Conservation (phyloP, 352 stramenopile genomes). For the Pythium aphanidermatum region DNA sequence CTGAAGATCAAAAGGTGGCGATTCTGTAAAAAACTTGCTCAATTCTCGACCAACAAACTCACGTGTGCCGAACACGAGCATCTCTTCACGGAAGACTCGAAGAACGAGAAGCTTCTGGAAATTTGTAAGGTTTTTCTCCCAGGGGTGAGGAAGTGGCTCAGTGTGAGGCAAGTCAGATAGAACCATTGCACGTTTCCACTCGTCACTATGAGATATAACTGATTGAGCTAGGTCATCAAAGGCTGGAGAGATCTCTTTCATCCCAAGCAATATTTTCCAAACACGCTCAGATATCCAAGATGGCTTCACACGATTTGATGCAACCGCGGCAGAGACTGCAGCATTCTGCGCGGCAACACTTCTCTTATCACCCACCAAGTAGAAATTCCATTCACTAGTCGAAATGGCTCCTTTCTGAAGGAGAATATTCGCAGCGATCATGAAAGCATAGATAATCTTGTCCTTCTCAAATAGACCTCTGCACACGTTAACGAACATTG, state of each 20-base stretch:
- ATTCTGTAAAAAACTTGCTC: slow-evolving; percentile 84
- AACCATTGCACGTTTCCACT: slow-evolving; percentile 79
- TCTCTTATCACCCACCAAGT: slow-evolving; percentile 84
- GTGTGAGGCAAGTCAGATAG: slow-evolving; percentile 73
- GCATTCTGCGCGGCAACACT: slow-evolving; percentile 40
- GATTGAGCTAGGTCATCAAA: slow-evolving; percentile 46
- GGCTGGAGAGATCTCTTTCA: slow-evolving; percentile 53
- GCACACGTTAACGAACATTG: slow-evolving; percentile 94
- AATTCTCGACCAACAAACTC: slow-evolving; percentile 82
- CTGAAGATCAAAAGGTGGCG: slow-evolving; percentile 89
- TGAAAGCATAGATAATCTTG: slow-evolving; percentile 94
- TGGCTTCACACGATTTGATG: slow-evolving; percentile 30
- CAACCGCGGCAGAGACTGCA: slow-evolving; percentile 22
- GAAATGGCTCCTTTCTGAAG: slow-evolving; percentile 69
- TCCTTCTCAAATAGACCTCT: slow-evolving; percentile 93
- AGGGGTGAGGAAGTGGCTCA: slow-evolving; percentile 55
- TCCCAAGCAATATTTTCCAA: slow-evolving; percentile 64
- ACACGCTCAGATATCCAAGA: slow-evolving; percentile 75
- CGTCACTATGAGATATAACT: slow-evolving; percentile 29
- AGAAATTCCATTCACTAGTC: slow-evolving; percentile 80
- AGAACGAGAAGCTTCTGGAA: slow-evolving; percentile 90
- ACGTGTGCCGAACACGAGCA: slow-evolving; percentile 83
- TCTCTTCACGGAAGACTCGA: slow-evolving; percentile 86
- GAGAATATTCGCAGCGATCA: slow-evolving; percentile 88
- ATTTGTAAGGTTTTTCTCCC: slow-evolving; percentile 68